Percentiles rank a stretch among this genome's conserved stretches.
Evolutionary conservation across 352 stramenopile genomes (phyloP).

Genomic region (Phytophthora litchii): DNA sequence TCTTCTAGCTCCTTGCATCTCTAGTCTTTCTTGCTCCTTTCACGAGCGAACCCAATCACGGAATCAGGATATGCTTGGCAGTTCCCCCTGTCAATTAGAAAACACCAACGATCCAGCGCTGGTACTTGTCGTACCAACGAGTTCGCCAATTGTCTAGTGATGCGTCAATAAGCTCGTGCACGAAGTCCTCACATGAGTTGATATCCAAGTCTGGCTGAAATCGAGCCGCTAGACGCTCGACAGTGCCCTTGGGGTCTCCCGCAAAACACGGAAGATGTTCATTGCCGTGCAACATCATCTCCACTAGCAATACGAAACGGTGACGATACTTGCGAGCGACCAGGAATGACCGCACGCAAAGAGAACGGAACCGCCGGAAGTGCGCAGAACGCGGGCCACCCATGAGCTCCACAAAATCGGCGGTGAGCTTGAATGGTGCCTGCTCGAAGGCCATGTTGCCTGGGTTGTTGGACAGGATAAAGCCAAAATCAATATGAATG

Average conservation of each 20-base stretch:
- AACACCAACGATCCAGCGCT: conserved; percentile 92
- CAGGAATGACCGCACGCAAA: conserved; percentile 97
- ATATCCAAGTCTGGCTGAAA: conserved; percentile 95
- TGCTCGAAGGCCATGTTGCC: conserved; percentile 96
- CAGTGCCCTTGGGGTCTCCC: conserved; percentile 90
- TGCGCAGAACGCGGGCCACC: conserved; percentile 91
- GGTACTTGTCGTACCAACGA: conserved; percentile 96
- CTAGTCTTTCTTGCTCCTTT: conserved; percentile 16
- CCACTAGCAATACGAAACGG: conserved; percentile 94
- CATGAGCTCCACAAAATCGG: conserved; percentile 96
- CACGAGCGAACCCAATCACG: not conserved
- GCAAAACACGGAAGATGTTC: conserved; percentile 97
- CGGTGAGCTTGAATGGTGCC: conserved; percentile 98
- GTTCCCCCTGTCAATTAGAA: conserved; percentile 47
- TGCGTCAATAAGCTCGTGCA: conserved; percentile 95
- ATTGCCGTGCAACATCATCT: conserved; percentile 98
- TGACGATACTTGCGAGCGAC: conserved; percentile 94
- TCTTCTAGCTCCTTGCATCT: conserved; percentile 30
- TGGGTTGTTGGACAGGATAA: conserved; percentile 94
- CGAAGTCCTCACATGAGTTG: conserved; percentile 94
- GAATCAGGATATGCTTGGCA: not conserved
- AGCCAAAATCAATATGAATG: conserved; percentile 98
- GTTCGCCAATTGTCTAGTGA: conserved; percentile 97
- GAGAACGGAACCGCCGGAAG: conserved; percentile 94
- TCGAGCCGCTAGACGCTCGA: conserved; percentile 90